Conservation (phyloP, 1,139 yeast species). For the Pneumocystis sp. region DNA sequence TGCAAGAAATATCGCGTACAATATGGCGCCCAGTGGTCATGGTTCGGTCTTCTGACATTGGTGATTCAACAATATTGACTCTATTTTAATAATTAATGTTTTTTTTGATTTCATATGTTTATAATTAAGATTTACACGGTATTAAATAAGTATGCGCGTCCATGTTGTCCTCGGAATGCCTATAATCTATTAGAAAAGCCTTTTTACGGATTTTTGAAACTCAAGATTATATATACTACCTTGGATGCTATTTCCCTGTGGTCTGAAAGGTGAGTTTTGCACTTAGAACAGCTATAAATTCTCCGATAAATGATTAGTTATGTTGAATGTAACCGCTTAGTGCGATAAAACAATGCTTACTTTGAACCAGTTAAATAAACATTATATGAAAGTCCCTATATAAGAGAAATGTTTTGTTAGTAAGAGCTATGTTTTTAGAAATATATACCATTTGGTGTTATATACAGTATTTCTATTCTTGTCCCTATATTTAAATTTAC, state of each 20-base stretch:
- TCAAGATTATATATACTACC: slow-evolving; percentile 14
- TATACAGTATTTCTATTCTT: not conserved
- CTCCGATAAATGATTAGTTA: slow-evolving; percentile 10
- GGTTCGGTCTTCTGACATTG: slow-evolving; percentile 25
- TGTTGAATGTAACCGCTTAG: not conserved
- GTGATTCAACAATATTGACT: slow-evolving; percentile 25
- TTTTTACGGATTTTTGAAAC: not conserved
- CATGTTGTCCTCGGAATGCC: slow-evolving; percentile 29
- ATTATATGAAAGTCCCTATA: slow-evolving; percentile 26
- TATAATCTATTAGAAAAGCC: slow-evolving; percentile 10
- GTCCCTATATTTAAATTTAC: not conserved
- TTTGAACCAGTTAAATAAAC: slow-evolving; percentile 19
- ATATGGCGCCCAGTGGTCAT: slow-evolving; percentile 64
- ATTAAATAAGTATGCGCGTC: slow-evolving; percentile 28
- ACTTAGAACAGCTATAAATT: slow-evolving; percentile 27
- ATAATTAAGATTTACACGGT: slow-evolving; percentile 21
- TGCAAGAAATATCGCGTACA: slow-evolving; percentile 50
- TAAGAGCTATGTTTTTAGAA: slow-evolving; percentile 6
- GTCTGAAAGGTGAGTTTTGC: slow-evolving; percentile 28
- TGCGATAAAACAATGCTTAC: not conserved
- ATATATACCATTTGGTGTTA: not conserved
- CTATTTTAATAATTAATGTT: slow-evolving; percentile 13
- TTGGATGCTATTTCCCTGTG: slow-evolving; percentile 25
- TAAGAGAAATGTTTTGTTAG: slow-evolving; percentile 24
- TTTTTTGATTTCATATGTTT: not conserved